A percentile compares a stretch with the other conserved stretches of the same genome.
phyloP scores from a whole-genome alignment of 306 rosid species.

The Casuarina glauca region DNA sequence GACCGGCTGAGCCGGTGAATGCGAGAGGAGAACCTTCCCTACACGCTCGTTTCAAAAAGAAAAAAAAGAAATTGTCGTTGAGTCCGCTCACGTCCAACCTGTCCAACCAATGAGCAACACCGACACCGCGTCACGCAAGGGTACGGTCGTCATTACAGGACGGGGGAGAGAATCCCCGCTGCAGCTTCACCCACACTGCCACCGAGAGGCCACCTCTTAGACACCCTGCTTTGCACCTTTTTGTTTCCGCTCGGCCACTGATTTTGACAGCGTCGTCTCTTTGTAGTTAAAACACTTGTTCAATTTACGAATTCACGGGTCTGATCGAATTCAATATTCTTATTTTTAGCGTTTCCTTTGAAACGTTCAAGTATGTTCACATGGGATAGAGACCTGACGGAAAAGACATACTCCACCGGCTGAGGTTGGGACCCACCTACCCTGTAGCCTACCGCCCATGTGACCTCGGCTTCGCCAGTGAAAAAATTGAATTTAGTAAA shows the following conservation, averaged over 20 bases:
- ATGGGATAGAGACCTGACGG: neutral
- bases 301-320: too few relatives aligned
- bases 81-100: neutral
- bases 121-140: slow-evolving; percentile 28
- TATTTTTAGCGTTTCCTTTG: neutral
- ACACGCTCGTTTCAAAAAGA: neutral
- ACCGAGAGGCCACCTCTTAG: neutral
- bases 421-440: neutral
- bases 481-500: too few relatives aligned
- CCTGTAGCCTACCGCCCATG: too few relatives aligned
- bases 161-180: neutral
- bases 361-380: neutral
- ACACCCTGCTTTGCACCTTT: too few relatives aligned
- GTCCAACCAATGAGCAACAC: neutral
- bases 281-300: too few relatives aligned
- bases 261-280: too few relatives aligned
- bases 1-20: slow-evolving; percentile 45
- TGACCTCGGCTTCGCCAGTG: too few relatives aligned
- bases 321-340: too few relatives aligned
- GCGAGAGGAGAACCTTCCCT: slow-evolving; percentile 15
- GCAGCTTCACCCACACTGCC: neutral
- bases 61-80: slow-evolving; percentile 20
- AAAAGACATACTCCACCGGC: neutral
- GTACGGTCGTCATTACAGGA: neutral
- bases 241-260: too few relatives aligned